Conservation (phyloP, 179 eudicot genomes). For the Nepenthes alata region DNA sequence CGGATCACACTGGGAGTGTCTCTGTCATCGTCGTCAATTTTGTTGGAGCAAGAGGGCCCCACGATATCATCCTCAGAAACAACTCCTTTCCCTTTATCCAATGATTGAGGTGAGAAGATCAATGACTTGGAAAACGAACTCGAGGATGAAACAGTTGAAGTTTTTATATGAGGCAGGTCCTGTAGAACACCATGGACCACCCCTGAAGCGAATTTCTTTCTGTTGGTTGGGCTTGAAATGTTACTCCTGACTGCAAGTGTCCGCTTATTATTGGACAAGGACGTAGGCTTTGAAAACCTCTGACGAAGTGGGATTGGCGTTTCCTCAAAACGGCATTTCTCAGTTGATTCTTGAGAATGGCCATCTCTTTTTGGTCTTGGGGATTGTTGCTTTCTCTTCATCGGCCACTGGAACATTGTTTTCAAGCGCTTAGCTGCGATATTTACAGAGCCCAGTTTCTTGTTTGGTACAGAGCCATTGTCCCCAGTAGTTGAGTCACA, state of each 20-base stretch:
- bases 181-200: conserved; percentile 41
- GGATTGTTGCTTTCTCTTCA: conserved; percentile 25
- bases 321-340: conserved; percentile 24
- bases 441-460: conserved; percentile 23
- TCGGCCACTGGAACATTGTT: conserved; percentile 54
- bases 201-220: conserved; percentile 68
- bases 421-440: conserved; percentile 42
- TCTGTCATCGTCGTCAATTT: conserved; percentile 11
- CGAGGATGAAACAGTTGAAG: conserved; percentile 39
- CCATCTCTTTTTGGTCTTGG: conserved; percentile 23
- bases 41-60: conserved; percentile 33
- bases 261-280: conserved; percentile 52
- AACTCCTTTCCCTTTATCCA: conserved; percentile 43
- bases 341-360: conserved; percentile 12
- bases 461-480: conserved; percentile 15
- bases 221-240: conserved; percentile 60
- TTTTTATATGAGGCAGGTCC: conserved; percentile 26
- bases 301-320: conserved; percentile 55
- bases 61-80: conserved; percentile 25
- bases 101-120: conserved; percentile 35
- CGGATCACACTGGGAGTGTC: conserved; percentile 18
- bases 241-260: conserved; percentile 67
- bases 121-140: conserved; percentile 47
- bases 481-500: conserved; percentile 22
- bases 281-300: conserved; percentile 38